phyloP scores from a whole-genome alignment of 2,329 filamentous ascomycete species.

The Phaeomoniella chlamydospora region DNA sequence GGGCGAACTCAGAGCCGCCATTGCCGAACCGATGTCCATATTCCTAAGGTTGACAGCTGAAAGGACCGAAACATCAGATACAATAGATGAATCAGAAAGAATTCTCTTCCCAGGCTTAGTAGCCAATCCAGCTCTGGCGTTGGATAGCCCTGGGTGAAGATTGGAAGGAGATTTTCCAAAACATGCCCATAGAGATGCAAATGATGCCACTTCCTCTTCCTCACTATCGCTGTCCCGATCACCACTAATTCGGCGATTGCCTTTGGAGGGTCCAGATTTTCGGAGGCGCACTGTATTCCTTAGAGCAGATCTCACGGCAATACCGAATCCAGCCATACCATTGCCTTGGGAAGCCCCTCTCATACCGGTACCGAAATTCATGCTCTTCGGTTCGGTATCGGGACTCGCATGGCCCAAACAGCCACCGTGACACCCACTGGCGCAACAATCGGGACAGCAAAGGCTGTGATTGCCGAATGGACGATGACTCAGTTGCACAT shows the following conservation, averaged over 20 bases:
- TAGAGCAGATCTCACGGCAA: not conserved
- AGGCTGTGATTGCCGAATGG: conserved; percentile 5
- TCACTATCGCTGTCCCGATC: too few species aligned
- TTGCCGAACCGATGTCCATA: not conserved
- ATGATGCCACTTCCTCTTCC: too few species aligned
- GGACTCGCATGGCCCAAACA: conserved; percentile 12
- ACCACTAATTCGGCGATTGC: too few species aligned
- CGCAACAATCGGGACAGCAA: conserved; percentile 11
- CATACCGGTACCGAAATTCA: too few species aligned
- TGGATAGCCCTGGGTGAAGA: not conserved
- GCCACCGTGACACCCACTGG: conserved; percentile 10
- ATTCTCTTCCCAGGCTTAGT: not conserved
- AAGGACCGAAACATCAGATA: not conserved
- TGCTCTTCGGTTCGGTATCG: too few species aligned
- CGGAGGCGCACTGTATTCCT: not conserved
- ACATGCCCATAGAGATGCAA: not conserved
- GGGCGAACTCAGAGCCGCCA: not conserved
- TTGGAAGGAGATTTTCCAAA: not conserved
- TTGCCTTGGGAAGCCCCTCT: too few species aligned
- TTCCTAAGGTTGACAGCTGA: not conserved
- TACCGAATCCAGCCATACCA: too few species aligned
- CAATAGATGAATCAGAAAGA: not conserved
- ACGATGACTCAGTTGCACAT: not conserved
- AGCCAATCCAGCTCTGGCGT: too few species aligned
- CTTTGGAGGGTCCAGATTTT: too few species aligned